Evolutionary conservation across 2,329 filamentous ascomycete genomes (phyloP).

Genomic region (Trichophyton rubrum): DNA sequence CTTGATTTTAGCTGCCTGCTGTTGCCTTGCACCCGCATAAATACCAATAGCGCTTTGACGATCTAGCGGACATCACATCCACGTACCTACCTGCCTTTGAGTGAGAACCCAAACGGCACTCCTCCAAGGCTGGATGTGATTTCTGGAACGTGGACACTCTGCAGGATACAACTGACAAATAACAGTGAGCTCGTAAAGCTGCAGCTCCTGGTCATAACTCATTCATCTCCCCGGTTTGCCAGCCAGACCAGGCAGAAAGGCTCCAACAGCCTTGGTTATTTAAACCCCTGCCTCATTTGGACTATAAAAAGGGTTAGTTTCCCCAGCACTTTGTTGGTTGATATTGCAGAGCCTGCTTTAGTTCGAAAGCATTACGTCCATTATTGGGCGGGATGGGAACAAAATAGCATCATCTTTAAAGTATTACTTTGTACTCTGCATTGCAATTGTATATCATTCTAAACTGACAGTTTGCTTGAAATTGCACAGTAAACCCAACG

Average conservation of each 20-base stretch:
- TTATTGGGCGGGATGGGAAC: neutral
- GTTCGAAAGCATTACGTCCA: neutral
- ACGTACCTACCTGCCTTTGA: neutral
- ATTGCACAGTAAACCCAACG: constrained; percentile 1
- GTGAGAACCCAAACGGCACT: neutral
- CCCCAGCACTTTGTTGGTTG: neutral
- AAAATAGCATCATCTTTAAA: neutral
- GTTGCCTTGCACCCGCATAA: neutral
- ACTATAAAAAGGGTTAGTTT: neutral
- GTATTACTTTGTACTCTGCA: neutral
- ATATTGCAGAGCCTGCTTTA: neutral
- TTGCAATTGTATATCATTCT: neutral
- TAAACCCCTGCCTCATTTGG: neutral
- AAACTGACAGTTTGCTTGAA: neutral
- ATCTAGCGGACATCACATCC: neutral
- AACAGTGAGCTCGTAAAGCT: neutral
- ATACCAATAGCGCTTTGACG: neutral
- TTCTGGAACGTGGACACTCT: neutral
- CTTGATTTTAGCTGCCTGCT: neutral
- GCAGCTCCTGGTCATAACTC: neutral
- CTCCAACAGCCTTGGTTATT: neutral
- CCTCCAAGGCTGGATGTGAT: neutral
- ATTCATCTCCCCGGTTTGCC: neutral
- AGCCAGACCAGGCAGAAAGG: neutral
- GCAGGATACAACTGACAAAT: neutral